Base-by-base conservation (phyloP, 768 basidiomycete species). In the Termitomyces sp. region DNA sequence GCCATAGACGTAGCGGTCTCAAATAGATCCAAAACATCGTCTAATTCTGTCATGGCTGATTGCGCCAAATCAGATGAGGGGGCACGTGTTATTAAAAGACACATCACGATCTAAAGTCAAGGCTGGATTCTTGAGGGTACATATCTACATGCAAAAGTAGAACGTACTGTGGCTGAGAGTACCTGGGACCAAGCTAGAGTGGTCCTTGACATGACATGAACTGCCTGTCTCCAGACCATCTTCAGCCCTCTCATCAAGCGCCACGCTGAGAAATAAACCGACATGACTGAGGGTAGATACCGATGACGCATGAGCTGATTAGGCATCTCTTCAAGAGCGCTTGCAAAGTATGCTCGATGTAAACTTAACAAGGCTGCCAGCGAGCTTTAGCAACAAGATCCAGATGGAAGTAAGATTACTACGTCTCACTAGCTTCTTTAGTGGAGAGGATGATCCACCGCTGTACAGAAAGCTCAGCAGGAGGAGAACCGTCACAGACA, bases 261-360 rank as follows among this genome's bases (percentile, higher is more conserved):
- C 83, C 86, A 89, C 4, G 87, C 83, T 2, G 86, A 86, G 2
- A 86, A 84, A 69, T 87, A 90, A 14, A 82, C 81, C 0, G 89
- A 85, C 68, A 87, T 78, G 6, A 89, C 84, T 1, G 89, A 91
- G 1, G 85, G 83, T 0, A 82, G 77, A 66, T 83, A 89, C 63
- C 74, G 78, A 63, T 90, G 87, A 56, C 76, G 77, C 49, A 85
- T 72, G 2, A 83, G 72, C 55, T 88, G 84, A 8, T 70, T 63
- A 0, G 84, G 82, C 50, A 74, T 73, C 46, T 88, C 87, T 52
- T 81, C 80, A 20, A 90, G 68, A 0, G 86, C 85, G 63, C 83
- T 83, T 2, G 82, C 82, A 63, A 89, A 86, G 67, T 87, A 88
- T 16, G 81, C 75, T 30, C 87, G 77, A 64, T 89, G 88, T 16